phyloP scores from a whole-genome alignment of 2,329 filamentous ascomycete species.

The Elsinoe ampelina region DNA sequence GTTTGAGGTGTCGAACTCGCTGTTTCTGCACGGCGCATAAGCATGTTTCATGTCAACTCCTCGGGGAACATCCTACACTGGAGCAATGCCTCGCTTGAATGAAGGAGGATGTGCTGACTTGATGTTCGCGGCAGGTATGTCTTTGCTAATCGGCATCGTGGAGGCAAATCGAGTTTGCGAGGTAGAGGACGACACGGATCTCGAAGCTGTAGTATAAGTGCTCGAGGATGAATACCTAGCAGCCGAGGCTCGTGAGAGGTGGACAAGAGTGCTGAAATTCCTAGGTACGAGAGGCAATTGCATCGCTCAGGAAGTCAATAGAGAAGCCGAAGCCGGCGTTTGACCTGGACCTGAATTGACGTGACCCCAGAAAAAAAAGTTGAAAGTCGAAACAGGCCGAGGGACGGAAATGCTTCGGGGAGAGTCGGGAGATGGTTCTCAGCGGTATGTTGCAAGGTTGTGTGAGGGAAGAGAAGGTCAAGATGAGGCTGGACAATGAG shows the following conservation, averaged over 20 bases:
- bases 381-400: conserved; percentile 5
- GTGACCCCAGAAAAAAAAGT: neutral
- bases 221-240: neutral
- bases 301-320: neutral
- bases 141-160: conserved; percentile 5
- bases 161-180: neutral
- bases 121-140: conserved; percentile 2
- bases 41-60: neutral
- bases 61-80: neutral
- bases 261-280: neutral
- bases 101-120: neutral
- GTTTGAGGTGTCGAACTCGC: conserved; percentile 43
- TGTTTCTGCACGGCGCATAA: conserved; percentile 24
- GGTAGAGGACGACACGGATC: neutral
- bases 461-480: neutral
- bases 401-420: conserved; percentile 1
- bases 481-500: neutral
- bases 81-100: neutral
- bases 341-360: neutral
- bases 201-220: neutral
- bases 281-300: neutral
- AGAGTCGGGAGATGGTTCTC: neutral
- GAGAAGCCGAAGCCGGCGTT: neutral
- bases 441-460: neutral
- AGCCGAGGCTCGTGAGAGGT: neutral